Evolutionary conservation across 352 stramenopile genomes (phyloP).

Genomic region (Peronospora destructor): DNA sequence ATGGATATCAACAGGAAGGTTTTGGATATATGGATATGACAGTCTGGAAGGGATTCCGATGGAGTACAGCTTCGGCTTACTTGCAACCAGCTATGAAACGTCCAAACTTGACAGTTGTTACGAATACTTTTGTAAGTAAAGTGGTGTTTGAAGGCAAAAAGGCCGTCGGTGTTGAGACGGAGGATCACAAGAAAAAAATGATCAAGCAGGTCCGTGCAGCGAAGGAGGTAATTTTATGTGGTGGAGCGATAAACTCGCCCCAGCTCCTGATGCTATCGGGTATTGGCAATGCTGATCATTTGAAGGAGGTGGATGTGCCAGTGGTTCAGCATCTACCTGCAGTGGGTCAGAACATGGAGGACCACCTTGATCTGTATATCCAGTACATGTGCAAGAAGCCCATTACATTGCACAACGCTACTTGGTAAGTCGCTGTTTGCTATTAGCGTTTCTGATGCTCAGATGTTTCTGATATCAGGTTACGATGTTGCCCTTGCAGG

Average conservation of each 20-base stretch:
- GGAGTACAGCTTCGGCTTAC: constrained; percentile 73
- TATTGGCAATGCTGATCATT: constrained; percentile 64
- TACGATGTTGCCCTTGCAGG: constrained; percentile 11
- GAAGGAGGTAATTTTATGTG: constrained; percentile 86
- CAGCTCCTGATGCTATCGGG: constrained; percentile 86
- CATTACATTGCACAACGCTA: constrained; percentile 87
- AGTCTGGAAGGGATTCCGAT: constrained; percentile 71
- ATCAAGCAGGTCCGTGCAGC: constrained; percentile 43
- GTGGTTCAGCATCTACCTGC: constrained; percentile 71
- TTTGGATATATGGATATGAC: constrained; percentile 90
- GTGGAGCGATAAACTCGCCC: constrained; percentile 85
- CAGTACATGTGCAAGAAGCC: constrained; percentile 86
- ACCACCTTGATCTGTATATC: constrained; percentile 86
- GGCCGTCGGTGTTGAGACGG: constrained; percentile 64
- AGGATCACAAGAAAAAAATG: constrained; percentile 55
- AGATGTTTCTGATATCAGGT: background rate
- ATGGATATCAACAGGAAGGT: constrained; percentile 84
- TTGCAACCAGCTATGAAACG: constrained; percentile 59
- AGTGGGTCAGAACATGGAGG: constrained; percentile 85
- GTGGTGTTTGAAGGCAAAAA: constrained; percentile 78
- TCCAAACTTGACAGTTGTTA: constrained; percentile 68
- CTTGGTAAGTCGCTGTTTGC: constrained; percentile 30
- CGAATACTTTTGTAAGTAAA: constrained; percentile 79
- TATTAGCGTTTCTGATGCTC: constrained; percentile 4
- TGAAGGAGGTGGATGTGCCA: constrained; percentile 69